Conservation (phyloP, 2,329 filamentous ascomycete genomes). For the Colletotrichum nymphaeae region DNA sequence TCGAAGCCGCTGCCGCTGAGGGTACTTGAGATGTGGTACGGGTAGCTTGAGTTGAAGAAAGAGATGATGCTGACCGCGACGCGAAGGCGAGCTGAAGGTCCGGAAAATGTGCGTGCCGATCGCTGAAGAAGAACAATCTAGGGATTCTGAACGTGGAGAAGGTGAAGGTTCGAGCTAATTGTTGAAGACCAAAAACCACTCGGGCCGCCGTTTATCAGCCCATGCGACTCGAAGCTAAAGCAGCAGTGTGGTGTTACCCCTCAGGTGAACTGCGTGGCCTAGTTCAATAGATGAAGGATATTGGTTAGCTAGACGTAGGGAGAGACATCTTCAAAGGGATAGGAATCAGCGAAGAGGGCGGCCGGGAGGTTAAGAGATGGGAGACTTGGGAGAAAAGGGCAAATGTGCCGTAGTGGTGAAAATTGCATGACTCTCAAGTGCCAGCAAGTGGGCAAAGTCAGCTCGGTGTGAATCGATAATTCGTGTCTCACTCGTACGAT, state of each 20-base stretch:
- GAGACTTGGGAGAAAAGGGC: neutral
- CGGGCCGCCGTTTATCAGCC: neutral
- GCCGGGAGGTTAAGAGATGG: too few relatives aligned
- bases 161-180: neutral
- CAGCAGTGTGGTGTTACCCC: neutral
- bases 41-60: neutral
- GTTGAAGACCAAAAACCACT: neutral
- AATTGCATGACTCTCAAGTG: neutral
- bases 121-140: neutral
- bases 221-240: neutral
- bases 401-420: neutral
- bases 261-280: neutral
- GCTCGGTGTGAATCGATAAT: constrained; percentile 12
- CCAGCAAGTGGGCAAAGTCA: neutral
- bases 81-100: neutral
- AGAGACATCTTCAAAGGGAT: neutral
- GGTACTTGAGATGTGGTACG: neutral
- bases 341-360: neutral
- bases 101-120: neutral
- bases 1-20: neutral
- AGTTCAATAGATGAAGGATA: neutral
- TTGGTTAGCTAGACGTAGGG: neutral
- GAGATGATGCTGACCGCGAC: neutral
- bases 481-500: constrained; percentile 19
- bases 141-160: neutral